A percentile compares a stretch with the other conserved stretches of the same genome.
phyloP scores from a whole-genome alignment of 2,329 filamentous ascomycete species.

The Ophiosphaerella korrae region DNA sequence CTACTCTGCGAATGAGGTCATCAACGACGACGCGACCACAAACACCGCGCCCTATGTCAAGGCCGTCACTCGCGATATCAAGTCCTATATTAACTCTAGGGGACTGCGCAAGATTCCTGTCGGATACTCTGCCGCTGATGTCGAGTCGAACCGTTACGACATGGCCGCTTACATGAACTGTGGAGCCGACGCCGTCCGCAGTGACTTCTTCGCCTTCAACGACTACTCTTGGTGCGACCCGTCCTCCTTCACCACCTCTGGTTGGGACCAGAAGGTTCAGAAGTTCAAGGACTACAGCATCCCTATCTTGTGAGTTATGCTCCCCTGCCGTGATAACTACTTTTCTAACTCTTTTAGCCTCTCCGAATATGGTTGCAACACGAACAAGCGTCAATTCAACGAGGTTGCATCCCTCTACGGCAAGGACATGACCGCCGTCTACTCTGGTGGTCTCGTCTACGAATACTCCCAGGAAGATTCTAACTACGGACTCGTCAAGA shows the following conservation, averaged over 20 bases:
- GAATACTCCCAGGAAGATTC: conserved; percentile 78
- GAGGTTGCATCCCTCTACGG: conserved; percentile 82
- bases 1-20: conserved; percentile 81
- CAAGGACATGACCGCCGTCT: conserved; percentile 81
- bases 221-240: conserved; percentile 86
- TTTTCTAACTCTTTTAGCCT: conserved; percentile 55
- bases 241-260: conserved; percentile 70
- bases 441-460: conserved; percentile 95
- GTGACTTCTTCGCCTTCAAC: conserved; percentile 89
- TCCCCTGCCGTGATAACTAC: background rate
- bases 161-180: conserved; percentile 95
- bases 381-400: conserved; percentile 78
- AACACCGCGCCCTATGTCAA: conserved; percentile 70
- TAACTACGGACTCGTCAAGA: conserved; percentile 75
- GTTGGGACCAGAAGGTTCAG: conserved; percentile 87
- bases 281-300: conserved; percentile 86
- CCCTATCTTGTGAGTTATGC: conserved; percentile 69
- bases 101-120: conserved; percentile 72
- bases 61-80: conserved; percentile 78
- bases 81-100: conserved; percentile 78
- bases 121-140: conserved; percentile 84
- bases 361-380: conserved; percentile 91
- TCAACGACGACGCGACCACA: conserved; percentile 68
- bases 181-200: conserved; percentile 79
- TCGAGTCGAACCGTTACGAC: conserved; percentile 82